These are phyloP conservation scores for Sclerotiophoma versabilis DNA, from an alignment of 2,329 filamentous ascomycete species.

Conservation along the genomic window DNA sequence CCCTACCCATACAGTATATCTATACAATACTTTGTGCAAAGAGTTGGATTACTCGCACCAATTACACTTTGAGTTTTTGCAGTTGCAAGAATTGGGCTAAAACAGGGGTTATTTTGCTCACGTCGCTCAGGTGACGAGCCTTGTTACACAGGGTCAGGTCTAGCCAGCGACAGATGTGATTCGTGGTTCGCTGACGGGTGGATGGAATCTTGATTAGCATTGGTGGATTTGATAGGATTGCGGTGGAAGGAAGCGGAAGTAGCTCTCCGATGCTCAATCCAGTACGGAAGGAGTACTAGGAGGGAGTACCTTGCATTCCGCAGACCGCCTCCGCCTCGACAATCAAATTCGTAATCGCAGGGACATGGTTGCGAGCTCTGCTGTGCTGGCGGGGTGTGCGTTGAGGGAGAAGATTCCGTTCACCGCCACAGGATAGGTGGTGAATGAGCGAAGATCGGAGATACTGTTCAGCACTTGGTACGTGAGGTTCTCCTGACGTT, in stretches of 20 bases:
- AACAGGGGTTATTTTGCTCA: too few relatives aligned
- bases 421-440: slow-evolving; percentile 22
- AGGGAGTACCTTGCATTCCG: slow-evolving; percentile 31
- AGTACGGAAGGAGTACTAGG: slow-evolving; percentile 24
- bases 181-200: slow-evolving; percentile 20
- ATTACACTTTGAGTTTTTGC: too few relatives aligned
- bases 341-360: slow-evolving; percentile 18
- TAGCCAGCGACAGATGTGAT: slow-evolving; percentile 22
- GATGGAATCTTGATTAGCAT: background rate
- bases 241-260: slow-evolving; percentile 24
- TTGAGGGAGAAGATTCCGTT: slow-evolving; percentile 13
- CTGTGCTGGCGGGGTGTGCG: slow-evolving; percentile 12
- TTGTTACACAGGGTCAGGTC: background rate
- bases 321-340: slow-evolving; percentile 28
- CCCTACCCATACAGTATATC: too few relatives aligned
- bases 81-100: too few relatives aligned
- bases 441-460: slow-evolving; percentile 7
- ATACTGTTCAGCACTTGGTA: background rate
- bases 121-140: background rate
- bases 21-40: too few relatives aligned
- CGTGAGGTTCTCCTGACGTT: too few relatives aligned
- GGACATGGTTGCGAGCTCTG: slow-evolving; percentile 17
- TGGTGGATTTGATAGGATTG: slow-evolving; percentile 3
- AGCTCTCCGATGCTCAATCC: slow-evolving; percentile 29
- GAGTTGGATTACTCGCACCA: too few relatives aligned